Evolutionary conservation across 225 moss, liverwort and hornwort genomes (phyloP).

Genomic region (Polytrichum commune): DNA sequence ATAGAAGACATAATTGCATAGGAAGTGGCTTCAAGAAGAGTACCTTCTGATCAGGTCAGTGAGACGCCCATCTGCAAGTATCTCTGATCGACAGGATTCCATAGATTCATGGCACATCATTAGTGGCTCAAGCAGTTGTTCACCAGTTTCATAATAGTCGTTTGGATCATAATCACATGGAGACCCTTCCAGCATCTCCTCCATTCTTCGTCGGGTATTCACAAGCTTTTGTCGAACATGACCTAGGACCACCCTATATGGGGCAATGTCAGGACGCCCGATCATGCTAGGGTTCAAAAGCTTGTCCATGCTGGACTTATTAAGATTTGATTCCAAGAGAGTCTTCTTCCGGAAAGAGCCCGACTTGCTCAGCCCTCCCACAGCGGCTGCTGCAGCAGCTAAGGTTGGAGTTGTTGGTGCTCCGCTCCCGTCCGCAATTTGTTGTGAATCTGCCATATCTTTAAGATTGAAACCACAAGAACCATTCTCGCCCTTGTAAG

Average conservation of each 20-base stretch:
- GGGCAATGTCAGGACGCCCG: constrained; percentile 87
- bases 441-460: constrained; percentile 35
- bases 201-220: constrained; percentile 76
- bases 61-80: constrained; percentile 78
- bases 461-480: constrained; percentile 23
- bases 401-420: constrained; percentile 35
- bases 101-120: constrained; percentile 78
- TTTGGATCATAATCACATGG: constrained; percentile 76
- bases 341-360: constrained; percentile 61
- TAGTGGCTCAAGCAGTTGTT: constrained; percentile 79
- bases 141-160: constrained; percentile 74
- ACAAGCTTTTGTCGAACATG: constrained; percentile 81
- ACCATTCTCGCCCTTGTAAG: constrained; percentile 35
- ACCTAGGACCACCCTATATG: constrained; percentile 80
- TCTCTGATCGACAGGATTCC: constrained; percentile 66
- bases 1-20: too few species aligned
- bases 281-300: constrained; percentile 74
- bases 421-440: constrained; percentile 17
- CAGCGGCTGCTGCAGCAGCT: constrained; percentile 15
- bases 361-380: constrained; percentile 47
- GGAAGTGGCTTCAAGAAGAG: too few species aligned
- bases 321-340: constrained; percentile 63
- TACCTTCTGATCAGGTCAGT: constrained; percentile 68
- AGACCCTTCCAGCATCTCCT: constrained; percentile 68
- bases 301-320: constrained; percentile 82